A percentile compares a stretch with the other conserved stretches of the same genome.
Evolutionary conservation across 768 basidiomycete genomes (phyloP).

Genomic region (Wakefieldia striispora): DNA sequence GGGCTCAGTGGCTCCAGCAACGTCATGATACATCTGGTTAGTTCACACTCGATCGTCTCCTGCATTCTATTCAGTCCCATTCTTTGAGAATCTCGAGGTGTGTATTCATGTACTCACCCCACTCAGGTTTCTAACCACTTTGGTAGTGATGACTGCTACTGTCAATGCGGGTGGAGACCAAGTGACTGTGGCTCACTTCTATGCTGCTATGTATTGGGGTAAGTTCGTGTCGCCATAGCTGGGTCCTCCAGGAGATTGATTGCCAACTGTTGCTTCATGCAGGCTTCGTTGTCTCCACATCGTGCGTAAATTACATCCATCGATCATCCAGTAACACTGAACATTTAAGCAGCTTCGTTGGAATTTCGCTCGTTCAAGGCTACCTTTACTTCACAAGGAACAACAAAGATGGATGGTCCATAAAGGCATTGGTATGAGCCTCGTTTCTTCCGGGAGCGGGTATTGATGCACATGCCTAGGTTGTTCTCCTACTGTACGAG

Average conservation of each 20-base stretch:
- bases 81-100: background rate
- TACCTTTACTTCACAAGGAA: constrained; percentile 17
- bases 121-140: background rate
- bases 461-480: constrained; percentile 1
- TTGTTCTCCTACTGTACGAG: constrained; percentile 15
- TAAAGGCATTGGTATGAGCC: constrained; percentile 13
- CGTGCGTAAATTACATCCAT: constrained; percentile 3
- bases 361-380: constrained; percentile 21
- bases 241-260: background rate
- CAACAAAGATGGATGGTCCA: constrained; percentile 12
- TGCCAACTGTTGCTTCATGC: background rate
- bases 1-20: background rate
- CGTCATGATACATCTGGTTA: background rate
- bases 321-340: background rate
- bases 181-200: constrained; percentile 6
- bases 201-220: constrained; percentile 20
- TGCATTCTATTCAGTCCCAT: background rate
- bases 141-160: background rate
- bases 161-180: constrained; percentile 1
- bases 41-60: background rate
- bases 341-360: constrained; percentile 10
- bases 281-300: constrained; percentile 17
- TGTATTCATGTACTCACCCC: background rate
- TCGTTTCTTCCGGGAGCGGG: background rate
- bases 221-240: background rate